Evolutionary conservation across 352 stramenopile genomes (phyloP), one percentile per base, ranked within the genome.

Genomic region (Globisporangium paddicum): DNA sequence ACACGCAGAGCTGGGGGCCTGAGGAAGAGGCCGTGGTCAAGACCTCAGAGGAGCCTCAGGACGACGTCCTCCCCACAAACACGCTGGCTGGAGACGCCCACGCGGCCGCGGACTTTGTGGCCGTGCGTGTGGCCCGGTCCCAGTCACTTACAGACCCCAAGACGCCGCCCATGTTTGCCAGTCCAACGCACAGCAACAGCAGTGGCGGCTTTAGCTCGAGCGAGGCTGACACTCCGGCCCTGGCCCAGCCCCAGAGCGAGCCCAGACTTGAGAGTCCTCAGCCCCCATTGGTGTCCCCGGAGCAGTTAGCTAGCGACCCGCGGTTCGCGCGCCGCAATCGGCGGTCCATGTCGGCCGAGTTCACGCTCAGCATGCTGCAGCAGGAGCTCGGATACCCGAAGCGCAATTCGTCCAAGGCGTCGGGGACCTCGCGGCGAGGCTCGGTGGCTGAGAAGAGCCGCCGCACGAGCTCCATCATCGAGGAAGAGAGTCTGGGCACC

Each of bases 341-440:
- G 3, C 79, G 81, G 41, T 70, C 78, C 32, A 78, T 87, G 58
- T 89, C 77, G 56, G 82, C 76, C 21, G 79, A 83, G 44, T 69
- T 71, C 25, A 72, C 66, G 13, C 64, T 83, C 25, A 90, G 81
- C 59, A 66, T 90, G 28, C 54, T 91, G 35, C 81, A 91, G 44
- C 61, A 88, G 46, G 81, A 91, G 63, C 81, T 91, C 19, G 81
- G 81, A n/a, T 91, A 91, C 62, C 79, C 81, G 14, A 71, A 60
- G 18, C 65, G 65, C 49, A 65, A 73, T n/a, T 44, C 60, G 28
- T 45, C 32, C 35, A 57, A 18, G 45, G 16, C 38, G 28, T 32
- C 28, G 28, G 28, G 3, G 7, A 19, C n/a, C 16, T 70, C 41
- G 8, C 56, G 26, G 55, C 51, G 60, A 19, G 53, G 62, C 41